Conservation (phyloP, 1,284 basidiomycete genomes). For the Sporisorium iseilematis-ciliati region DNA sequence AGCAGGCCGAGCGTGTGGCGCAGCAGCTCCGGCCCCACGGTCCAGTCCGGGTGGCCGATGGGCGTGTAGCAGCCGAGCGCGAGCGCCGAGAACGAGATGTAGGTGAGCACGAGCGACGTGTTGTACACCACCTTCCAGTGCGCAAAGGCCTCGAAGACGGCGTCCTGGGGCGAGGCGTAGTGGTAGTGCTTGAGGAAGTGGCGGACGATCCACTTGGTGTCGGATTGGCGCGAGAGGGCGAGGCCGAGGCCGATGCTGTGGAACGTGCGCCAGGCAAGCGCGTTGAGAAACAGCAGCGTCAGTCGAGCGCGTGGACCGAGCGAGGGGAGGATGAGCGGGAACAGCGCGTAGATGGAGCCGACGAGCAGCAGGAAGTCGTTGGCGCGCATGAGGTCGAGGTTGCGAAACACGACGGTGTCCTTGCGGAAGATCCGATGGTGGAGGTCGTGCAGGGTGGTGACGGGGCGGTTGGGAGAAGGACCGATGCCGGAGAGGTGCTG, state of each 20-base stretch:
- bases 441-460: slow-evolving; percentile 81
- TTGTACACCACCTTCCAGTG: slow-evolving; percentile 97
- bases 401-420: slow-evolving; percentile 83
- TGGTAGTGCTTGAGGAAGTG: slow-evolving; percentile 86
- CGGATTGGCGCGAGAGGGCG: slow-evolving; percentile 84
- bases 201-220: slow-evolving; percentile 87
- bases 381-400: slow-evolving; percentile 84
- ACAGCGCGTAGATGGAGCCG: slow-evolving; percentile 74
- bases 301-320: slow-evolving; percentile 70
- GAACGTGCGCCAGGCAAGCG: slow-evolving; percentile 85
- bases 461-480: slow-evolving; percentile 9
- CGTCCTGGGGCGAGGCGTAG: slow-evolving; percentile 55
- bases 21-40: slow-evolving; percentile 86
- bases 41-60: slow-evolving; percentile 75
- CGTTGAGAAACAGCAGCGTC: slow-evolving; percentile 82
- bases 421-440: slow-evolving; percentile 90
- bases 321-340: slow-evolving; percentile 67
- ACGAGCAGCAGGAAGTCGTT: slow-evolving; percentile 79
- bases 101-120: slow-evolving; percentile 92
- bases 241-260: slow-evolving; percentile 90
- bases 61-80: slow-evolving; percentile 63
- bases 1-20: slow-evolving; percentile 75
- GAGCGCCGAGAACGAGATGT: slow-evolving; percentile 71
- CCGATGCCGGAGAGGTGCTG: slow-evolving; percentile 23
- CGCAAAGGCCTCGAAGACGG: slow-evolving; percentile 86